These are phyloP conservation scores for Candida frijolesensis DNA, from an alignment of 1,139 yeast species.

Conservation along the genomic window DNA sequence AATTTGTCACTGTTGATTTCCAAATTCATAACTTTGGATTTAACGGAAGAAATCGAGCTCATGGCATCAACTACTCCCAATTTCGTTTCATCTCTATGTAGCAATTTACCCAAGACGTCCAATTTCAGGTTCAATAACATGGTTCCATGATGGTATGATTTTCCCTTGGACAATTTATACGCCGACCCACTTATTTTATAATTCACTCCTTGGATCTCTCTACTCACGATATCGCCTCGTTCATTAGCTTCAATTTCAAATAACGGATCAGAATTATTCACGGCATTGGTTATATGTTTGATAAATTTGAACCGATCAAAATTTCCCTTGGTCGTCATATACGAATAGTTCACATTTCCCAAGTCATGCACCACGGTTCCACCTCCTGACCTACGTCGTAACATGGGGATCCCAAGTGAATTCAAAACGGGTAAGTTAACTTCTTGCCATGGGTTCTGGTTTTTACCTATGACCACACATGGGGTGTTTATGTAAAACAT, in stretches of 20 bases:
- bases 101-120: constrained; percentile 54
- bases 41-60: constrained; percentile 72
- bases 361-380: constrained; percentile 95
- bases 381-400: constrained; percentile 89
- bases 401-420: constrained; percentile 59
- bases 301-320: constrained; percentile 72
- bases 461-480: constrained; percentile 93
- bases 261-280: constrained; percentile 36
- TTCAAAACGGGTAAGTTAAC: constrained; percentile 64
- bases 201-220: constrained; percentile 25
- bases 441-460: constrained; percentile 95
- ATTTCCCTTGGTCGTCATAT: constrained; percentile 65
- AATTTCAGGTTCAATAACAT: constrained; percentile 78
- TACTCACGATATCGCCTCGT: constrained; percentile 76
- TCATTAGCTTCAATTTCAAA: constrained; percentile 51
- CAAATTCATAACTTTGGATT: constrained; percentile 73
- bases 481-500: constrained; percentile 77
- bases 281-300: constrained; percentile 48
- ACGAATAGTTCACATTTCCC: constrained; percentile 90
- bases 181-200: constrained; percentile 89
- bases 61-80: constrained; percentile 55
- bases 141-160: constrained; percentile 94
- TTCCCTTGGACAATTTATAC: constrained; percentile 78
- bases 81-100: constrained; percentile 49
- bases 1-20: constrained; percentile 50